Conservation (phyloP, 306 rosid species). For the Rubus idaeus region DNA sequence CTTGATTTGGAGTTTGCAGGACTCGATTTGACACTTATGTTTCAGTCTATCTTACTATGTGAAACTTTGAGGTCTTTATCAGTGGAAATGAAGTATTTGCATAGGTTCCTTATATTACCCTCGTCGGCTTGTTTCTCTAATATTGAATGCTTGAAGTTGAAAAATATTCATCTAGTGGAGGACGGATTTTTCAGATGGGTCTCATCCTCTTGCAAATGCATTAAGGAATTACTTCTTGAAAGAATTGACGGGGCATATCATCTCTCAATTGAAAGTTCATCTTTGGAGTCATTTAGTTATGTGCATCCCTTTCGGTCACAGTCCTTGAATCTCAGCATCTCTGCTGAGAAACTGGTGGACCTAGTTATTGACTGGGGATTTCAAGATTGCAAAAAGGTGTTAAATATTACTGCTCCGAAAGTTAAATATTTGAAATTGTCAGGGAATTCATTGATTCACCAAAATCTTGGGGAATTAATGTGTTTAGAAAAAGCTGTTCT, state of each 20-base stretch:
- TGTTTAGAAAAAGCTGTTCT: not conserved
- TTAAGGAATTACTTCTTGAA: not conserved
- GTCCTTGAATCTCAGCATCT: not conserved
- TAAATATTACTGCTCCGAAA: not conserved
- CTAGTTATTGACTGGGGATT: not conserved
- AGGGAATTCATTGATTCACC: not conserved
- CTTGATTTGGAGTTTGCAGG: not conserved
- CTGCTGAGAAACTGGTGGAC: not conserved
- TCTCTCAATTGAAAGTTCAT: not conserved
- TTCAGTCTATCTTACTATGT: not conserved
- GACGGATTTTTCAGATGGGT: not conserved
- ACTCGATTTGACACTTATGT: not conserved
- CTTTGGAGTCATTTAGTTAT: not conserved
- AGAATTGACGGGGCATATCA: not conserved
- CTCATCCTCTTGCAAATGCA: not conserved
- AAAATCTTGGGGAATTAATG: not conserved
- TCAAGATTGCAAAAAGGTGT: not conserved
- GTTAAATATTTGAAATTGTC: no score
- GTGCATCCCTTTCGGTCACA: no score
- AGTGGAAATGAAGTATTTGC: not conserved
- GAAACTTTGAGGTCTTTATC: not conserved
- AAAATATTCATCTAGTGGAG: not conserved
- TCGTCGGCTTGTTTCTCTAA: not conserved
- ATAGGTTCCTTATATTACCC: not conserved
- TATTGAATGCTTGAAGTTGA: not conserved